Base-by-base conservation (phyloP, 345 rosid genomes). In the Heritiera fomes region DNA sequence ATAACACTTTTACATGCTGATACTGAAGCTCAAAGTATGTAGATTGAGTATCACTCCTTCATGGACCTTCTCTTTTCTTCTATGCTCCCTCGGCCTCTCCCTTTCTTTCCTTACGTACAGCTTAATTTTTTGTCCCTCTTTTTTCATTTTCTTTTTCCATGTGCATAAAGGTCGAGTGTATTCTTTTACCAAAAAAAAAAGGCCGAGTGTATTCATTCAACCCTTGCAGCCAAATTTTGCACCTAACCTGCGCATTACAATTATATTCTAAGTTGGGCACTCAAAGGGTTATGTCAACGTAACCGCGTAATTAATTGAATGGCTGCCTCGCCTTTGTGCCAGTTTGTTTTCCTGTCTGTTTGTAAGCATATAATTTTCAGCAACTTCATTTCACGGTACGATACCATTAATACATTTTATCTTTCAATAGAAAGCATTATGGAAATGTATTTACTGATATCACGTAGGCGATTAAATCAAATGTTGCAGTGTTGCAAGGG, bases 81-180 rank as follows among this genome's bases (percentile, higher is more conserved):
- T 1, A 23, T 43, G 20, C 78, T 14, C 52, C 76, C 76, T 64
- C 75, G 59, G 62, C 73, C 77, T 77, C 79, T 66, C 77, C 63
- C 67, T 49, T 77, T 75, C 70, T 64, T 45, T 18, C 12, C 11
- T 45, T 20, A 6, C 34, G 38, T 34, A 34, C 38, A 3, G 38
- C 38, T 34, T 34, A 34, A 46, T 2, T 40, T 70, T 15, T 18
- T 53, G 28, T 53, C 18, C 15, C n/a, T 34, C 10, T 8, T 3
- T 66, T 66, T 66, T 38, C 64, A 73, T 40, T 15, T 34, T 53
- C 5, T 52, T 52, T 17, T 49, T 15, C n/a, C 68, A 78, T 40
- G 62, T 50, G 32, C 68, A 14, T 65, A 30, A 9, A 13, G 69
- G 20, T 64, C 9, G 38, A 50, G 41, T 47, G 38, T 40, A 58